Conservation (phyloP, 2,329 filamentous ascomycete species). For the Blastomyces emzantsi region DNA sequence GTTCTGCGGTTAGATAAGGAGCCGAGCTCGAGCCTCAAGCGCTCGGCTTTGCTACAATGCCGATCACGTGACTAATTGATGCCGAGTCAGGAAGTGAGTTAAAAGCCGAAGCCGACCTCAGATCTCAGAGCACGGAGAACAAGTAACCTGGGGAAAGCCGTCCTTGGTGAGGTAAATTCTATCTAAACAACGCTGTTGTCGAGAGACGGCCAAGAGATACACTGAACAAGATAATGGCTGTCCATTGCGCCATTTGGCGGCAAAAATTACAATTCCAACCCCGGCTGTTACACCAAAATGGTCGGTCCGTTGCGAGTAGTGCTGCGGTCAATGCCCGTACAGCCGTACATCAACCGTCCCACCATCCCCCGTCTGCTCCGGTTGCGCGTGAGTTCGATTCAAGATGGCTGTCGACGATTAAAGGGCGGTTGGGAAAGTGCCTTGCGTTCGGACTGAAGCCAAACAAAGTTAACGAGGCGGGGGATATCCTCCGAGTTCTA, state of each 20-base stretch:
- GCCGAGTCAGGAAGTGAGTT: background rate
- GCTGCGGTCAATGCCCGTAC: constrained; percentile 15
- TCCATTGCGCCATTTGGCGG: constrained; percentile 12
- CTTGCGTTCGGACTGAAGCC: constrained; percentile 61
- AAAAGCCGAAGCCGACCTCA: background rate
- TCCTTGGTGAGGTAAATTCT: background rate
- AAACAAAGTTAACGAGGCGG: constrained; percentile 50
- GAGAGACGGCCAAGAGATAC: background rate
- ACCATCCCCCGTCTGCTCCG: constrained; percentile 12
- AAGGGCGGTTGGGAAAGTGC: constrained; percentile 61
- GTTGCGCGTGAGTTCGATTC: constrained; percentile 33
- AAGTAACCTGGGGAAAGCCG: background rate
- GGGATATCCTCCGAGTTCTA: constrained; percentile 50
- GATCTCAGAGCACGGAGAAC: background rate
- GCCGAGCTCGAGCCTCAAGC: too few species aligned
- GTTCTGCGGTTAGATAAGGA: too few species aligned
- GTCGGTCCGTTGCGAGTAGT: constrained; percentile 6
- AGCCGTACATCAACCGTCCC: constrained; percentile 12
- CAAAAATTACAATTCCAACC: constrained; percentile 9
- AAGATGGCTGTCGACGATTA: constrained; percentile 62
- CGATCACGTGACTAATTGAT: background rate
- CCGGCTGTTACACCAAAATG: background rate
- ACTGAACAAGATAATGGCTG: background rate
- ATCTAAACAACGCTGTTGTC: background rate
- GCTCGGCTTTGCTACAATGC: too few species aligned